Evolutionary conservation across 2,329 filamentous ascomycete genomes (phyloP), one percentile per base, ranked within the genome.

Genomic region (Penicillium fuscoglaucum): DNA sequence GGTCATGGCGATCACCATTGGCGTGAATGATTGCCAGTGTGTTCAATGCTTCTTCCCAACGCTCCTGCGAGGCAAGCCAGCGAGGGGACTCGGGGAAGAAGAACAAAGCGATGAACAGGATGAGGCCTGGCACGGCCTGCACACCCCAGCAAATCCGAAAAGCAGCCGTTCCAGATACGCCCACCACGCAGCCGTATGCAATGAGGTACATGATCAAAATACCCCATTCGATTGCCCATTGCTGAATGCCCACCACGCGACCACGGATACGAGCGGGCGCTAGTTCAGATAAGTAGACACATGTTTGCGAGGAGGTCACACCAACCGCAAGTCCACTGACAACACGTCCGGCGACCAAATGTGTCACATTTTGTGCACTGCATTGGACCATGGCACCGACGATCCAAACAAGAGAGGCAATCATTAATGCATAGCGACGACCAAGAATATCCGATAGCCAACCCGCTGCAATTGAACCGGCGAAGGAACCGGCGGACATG

Each of bases 71-170:
- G 2, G 84, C 84, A 6, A 87, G 75, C 85, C 84, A 87, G 62
- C 85, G 77, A 2, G 84, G 84, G 0, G 83, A 86, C 58, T 85
- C 81, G 3, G 85, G 85, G 45, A 87, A 80, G 70, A 87, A 84
- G 28, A 81, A 79, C 6, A 76, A 78, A 44, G 83, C 84, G 46
- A 79, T 59, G 55, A 86, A 80, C 39, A 88, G 78, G 47, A 85
- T 68, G 19, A 86, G 70, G 26, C 80, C 84, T 0, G 85, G 85
- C 43, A 88, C 71, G 58, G 84, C 84, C 65, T 88, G 86, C 6
- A 86, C 76, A 41, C 83, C 85, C 85, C 86, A 88, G 19, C 85
- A 83, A 2, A 85, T 80, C 15, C 86, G 76, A 74, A 85, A 86
- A 4, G 81, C 77, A 1, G 78, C 76, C 0, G 76, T 66, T 6